Evolutionary conservation across 192 early-diverging fungal species (phyloP).

Genomic region (Backusella tarrabulga): DNA sequence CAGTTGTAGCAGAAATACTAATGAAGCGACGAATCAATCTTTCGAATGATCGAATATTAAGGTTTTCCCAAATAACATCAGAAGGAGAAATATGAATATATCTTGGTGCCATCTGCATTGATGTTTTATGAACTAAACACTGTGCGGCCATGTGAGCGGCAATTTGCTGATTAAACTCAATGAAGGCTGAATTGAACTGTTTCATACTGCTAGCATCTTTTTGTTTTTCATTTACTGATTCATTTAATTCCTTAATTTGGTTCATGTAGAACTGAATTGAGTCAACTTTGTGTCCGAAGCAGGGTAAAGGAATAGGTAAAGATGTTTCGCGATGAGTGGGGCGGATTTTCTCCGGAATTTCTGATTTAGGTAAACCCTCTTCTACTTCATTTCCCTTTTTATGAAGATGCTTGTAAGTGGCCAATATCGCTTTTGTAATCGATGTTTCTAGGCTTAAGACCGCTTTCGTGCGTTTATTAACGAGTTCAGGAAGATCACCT

Average conservation of each 20-base stretch:
- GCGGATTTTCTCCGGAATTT: slow-evolving; percentile 43
- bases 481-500: slow-evolving; percentile 43
- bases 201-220: slow-evolving; percentile 23
- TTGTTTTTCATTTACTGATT: slow-evolving; percentile 42
- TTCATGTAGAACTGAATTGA: slow-evolving; percentile 48
- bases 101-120: slow-evolving; percentile 63
- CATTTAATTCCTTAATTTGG: slow-evolving; percentile 44
- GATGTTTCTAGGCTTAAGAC: slow-evolving; percentile 50
- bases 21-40: slow-evolving; percentile 56
- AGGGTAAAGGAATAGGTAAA: slow-evolving; percentile 41
- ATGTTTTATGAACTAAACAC: slow-evolving; percentile 56
- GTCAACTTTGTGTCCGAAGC: slow-evolving; percentile 66
- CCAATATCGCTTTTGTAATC: slow-evolving; percentile 47
- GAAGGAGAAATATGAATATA: slow-evolving; percentile 63
- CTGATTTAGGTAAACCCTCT: slow-evolving; percentile 2
- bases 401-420: slow-evolving; percentile 28
- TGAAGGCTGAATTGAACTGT: slow-evolving; percentile 69
- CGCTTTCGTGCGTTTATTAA: slow-evolving; percentile 49
- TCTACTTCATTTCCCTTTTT: slow-evolving; percentile 25
- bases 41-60: slow-evolving; percentile 51
- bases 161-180: slow-evolving; percentile 74
- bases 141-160: slow-evolving; percentile 80
- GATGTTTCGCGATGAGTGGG: slow-evolving; percentile 52
- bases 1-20: slow-evolving; percentile 48
- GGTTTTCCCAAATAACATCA: slow-evolving; percentile 84